Evolutionary conservation across 75 land plant genomes (phyloP), one percentile per base, ranked within the genome.

Genomic region (Gnetum montanum): DNA sequence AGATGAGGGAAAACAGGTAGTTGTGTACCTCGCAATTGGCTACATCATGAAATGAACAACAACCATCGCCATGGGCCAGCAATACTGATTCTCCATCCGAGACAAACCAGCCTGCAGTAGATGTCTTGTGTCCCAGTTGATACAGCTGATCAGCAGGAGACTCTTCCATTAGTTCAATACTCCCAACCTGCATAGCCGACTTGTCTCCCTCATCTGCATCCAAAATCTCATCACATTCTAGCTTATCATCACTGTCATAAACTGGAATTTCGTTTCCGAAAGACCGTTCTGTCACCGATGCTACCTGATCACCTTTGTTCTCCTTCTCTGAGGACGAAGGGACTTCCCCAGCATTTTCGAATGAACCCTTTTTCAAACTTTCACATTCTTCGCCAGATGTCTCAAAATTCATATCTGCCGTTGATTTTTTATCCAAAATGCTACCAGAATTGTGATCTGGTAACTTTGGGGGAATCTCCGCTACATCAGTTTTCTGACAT

Each of bases 21-120:
- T n/a, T n/a, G n/a, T 13, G 7, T 72, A 95, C 99, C 92, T 95
- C 99, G 41, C 58, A 61, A 62, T 95, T 86, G 2, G 77, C 71
- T 54, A 90, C 66, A 65, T 95, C 99, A 49, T 83, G 66, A 46
- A 72, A 86, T 10, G 92, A 73, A 54, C 99, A 95, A 24, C 85
- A 74, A 20, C 88, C 88, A 66, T 95, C 99, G 61, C 71, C 83
- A 51, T 95, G 97, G 44, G 97, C 79, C 57, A 95, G 84, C 56
- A 90, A 67, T 63, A 81, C 68, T 7, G 98, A 78, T 61, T 95
- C 99, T 36, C 91, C 96, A 37, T 95, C 99, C 6, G 77, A 80
- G 15, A 83, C 92, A 79, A 91, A 95, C 99, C 99, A 95, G 23
- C 99, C 99, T 41, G 83, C 99, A 27, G 86, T 83, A 51, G 85